Evolutionary conservation across 306 rosid species (phyloP), one percentile per base, ranked within the genome.

Genomic region (Astragalus membranaceus): DNA sequence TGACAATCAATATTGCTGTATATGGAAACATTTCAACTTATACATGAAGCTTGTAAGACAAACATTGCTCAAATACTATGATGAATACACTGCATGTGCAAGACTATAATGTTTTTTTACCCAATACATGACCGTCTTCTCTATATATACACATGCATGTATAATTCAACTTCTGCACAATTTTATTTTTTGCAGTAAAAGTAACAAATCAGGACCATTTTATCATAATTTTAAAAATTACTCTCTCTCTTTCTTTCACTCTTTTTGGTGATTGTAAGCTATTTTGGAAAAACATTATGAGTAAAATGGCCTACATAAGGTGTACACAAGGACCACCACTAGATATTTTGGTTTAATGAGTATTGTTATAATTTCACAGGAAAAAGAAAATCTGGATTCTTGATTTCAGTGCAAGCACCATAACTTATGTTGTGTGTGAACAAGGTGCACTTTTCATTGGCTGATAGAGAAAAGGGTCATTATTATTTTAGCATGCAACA

Each of bases 401-500:
- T 74, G 83, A 46, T 82, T 82, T 74, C 80, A 78, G 83, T 72
- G 79, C 74, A 75, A 83, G 43, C 59, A 62, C 62, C 63, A 55
- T 56, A 69, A 57, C 66, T 70, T 71, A 3, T 26, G 30, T 20
- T 26, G 77, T 69, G 84, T 83, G 87, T 83, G 87, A 83, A 83
- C 81, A 67, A 75, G 81, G 17, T 78, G 42, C 63, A 72, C 8
- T 66, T 54, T 44, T 80, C 54, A 61, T 77, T 64, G 80, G 82
- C 77, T 80, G 70, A 66, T 77, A 76, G 53, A 64, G 50, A 72
- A 80, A 77, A 75, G 87, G 79, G 26, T 42, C 72, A 80, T 84
- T 53, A 77, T 80, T 84, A 75, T 70, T 77, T 73, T 81, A 77
- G 81, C 88, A 80, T 80, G 88, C 78, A 84, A 74, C 65, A 76